Evolutionary conservation across 2,329 filamentous ascomycete genomes (phyloP), one percentile per base, ranked within the genome.

Genomic region (Paecilomyces niveus): DNA sequence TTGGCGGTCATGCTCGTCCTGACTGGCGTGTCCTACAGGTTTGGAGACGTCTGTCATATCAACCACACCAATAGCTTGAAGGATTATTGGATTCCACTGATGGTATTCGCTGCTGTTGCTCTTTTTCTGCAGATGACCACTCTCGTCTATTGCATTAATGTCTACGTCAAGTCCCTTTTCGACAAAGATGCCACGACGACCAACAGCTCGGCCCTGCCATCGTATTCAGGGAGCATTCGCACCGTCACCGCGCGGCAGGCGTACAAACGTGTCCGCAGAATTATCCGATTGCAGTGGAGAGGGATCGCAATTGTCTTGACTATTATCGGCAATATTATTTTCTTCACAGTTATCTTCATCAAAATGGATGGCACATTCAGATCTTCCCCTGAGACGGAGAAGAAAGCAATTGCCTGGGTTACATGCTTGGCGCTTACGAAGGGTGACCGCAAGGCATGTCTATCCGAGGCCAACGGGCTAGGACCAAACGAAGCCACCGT

Each of bases 1-100:
- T 84, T 96, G 62, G 81, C 87, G 2, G 74, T 93, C 50, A 90
- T 89, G 54, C 83, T 97, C 63, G 82, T 90, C 50, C 81, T 96
- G 62, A 97, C 92, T 55, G 94, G 94, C 21, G 90, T 97, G 3
- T 97, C 92, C 1, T 97, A 93, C 76, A 88, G 94, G 55, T 97
- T 97, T 68, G 94, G 94, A 56, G 83, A 84, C 54, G 89, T 92
- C 29, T 99, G 94, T 74, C 93, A 97, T 72, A 92, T 97, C 78
- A 97, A 97, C 78, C 90, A 96, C 73, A 77, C 85, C 58, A 85
- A 96, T 72, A 92, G 90, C 61, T 78, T 96, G 72, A 84, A 86
- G 32, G 89, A 89, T 70, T 90, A 96, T 69, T 97, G 93, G 93
- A 90, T 92, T 15, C 95, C 94, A 0, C 75, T 97, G 29, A 80